phyloP scores from a whole-genome alignment of 2,329 filamentous ascomycete genomes.

The Graphilbum ipis-grandicollis region DNA sequence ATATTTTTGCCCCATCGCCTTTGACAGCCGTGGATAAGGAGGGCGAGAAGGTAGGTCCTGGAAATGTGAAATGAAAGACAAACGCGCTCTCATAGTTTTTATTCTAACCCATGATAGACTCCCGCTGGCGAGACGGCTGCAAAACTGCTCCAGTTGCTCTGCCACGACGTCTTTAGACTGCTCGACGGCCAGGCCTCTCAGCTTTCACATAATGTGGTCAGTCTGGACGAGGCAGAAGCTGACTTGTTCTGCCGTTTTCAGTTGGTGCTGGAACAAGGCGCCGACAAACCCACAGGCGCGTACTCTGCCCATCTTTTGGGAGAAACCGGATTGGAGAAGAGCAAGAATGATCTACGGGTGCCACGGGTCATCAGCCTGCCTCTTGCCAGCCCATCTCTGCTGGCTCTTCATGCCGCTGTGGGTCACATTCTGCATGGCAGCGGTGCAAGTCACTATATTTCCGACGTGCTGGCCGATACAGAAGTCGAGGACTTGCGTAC shows the following conservation, averaged over 20 bases:
- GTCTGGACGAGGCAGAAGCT: background rate
- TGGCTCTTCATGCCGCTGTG: slow-evolving; percentile 1
- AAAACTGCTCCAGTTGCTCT: background rate
- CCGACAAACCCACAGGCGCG: too few relatives aligned
- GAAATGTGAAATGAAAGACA: too few relatives aligned
- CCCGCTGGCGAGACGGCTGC: background rate
- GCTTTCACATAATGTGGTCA: background rate
- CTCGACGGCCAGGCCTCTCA: background rate
- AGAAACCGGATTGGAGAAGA: too few relatives aligned
- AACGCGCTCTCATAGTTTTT: too few relatives aligned
- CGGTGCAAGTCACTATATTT: slow-evolving; percentile 1
- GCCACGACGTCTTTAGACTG: background rate
- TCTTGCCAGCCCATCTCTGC: background rate
- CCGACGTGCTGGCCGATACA: slow-evolving; percentile 2
- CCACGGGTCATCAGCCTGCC: background rate
- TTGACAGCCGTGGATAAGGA: background rate
- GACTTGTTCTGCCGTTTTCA: background rate
- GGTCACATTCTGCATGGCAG: slow-evolving; percentile 1
- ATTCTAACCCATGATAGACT: too few relatives aligned
- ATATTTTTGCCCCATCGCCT: slow-evolving; percentile 7
- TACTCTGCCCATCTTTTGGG: too few relatives aligned
- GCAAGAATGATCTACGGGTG: background rate
- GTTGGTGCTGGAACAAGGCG: background rate
- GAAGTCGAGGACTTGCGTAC: slow-evolving; percentile 1
- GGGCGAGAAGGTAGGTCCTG: background rate